Percentiles rank a stretch among this genome's conserved stretches.
These are phyloP conservation scores for Trametes pubescens DNA, from an alignment of 1,284 basidiomycete species.

Conservation along the genomic window DNA sequence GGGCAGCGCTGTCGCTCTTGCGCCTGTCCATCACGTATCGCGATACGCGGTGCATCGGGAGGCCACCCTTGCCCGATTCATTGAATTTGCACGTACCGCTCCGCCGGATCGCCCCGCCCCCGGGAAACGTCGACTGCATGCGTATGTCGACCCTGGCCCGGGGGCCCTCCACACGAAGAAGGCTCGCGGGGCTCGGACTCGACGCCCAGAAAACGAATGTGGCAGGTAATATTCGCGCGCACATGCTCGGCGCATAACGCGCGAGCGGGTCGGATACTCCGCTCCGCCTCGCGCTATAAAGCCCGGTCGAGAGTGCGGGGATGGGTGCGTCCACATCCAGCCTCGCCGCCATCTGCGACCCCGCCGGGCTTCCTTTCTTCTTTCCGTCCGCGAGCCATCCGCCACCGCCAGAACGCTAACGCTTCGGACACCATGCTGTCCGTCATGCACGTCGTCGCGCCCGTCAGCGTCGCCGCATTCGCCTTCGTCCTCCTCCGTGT, in stretches of 20 bases:
- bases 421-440: slow-evolving; percentile 20
- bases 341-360: not conserved
- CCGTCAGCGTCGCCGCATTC: slow-evolving; percentile 25
- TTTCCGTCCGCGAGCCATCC: not conserved
- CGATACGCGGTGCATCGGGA: slow-evolving; percentile 33
- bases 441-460: slow-evolving; percentile 22
- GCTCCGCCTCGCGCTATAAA: slow-evolving; percentile 28
- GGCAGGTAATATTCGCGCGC: slow-evolving; percentile 18
- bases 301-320: slow-evolving; percentile 13
- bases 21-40: slow-evolving; percentile 27
- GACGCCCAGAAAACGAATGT: slow-evolving; percentile 14
- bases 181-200: slow-evolving; percentile 7
- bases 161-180: slow-evolving; percentile 17
- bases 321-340: not conserved
- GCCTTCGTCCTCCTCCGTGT: slow-evolving; percentile 26
- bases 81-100: slow-evolving; percentile 20
- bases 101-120: slow-evolving; percentile 19
- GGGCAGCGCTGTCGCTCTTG: slow-evolving; percentile 23
- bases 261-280: slow-evolving; percentile 23
- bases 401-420: slow-evolving; percentile 2
- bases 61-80: slow-evolving; percentile 25
- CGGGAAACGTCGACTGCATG: slow-evolving; percentile 8
- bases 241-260: slow-evolving; percentile 16
- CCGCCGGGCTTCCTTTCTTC: not conserved
- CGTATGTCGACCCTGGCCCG: slow-evolving; percentile 16